phyloP scores from a whole-genome alignment of 2,329 filamentous ascomycete genomes.

The Ceratocystis eucalypticola region DNA sequence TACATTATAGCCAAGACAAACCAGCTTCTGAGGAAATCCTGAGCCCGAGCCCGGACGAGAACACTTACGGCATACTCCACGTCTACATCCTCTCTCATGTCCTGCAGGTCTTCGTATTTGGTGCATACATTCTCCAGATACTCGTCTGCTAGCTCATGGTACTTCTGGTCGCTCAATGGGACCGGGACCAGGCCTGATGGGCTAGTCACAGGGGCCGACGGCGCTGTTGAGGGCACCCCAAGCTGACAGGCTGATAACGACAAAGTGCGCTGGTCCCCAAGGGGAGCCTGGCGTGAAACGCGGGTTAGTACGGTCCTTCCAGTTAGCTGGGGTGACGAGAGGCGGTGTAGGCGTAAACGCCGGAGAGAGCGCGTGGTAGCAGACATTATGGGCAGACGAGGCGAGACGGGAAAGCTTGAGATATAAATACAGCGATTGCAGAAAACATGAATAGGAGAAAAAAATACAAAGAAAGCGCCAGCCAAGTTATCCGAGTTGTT shows the following conservation, averaged over 20 bases:
- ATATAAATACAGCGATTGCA: not conserved
- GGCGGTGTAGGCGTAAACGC: not conserved
- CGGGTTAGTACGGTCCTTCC: not conserved
- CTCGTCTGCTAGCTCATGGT: conserved; percentile 62
- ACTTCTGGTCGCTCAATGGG: conserved; percentile 42
- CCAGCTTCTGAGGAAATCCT: not conserved
- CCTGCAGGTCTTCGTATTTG: conserved; percentile 60
- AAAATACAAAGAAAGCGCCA: not conserved
- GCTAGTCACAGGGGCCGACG: conserved; percentile 9
- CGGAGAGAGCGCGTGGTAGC: not conserved
- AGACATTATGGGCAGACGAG: not conserved
- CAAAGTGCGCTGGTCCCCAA: not conserved
- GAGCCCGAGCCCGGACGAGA: no score
- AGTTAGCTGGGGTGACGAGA: not conserved
- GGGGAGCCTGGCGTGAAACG: not conserved
- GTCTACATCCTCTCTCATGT: conserved; percentile 62
- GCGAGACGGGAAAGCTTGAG: not conserved
- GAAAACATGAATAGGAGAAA: not conserved
- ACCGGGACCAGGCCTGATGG: conserved; percentile 1
- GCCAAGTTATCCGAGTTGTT: not conserved
- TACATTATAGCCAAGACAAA: not conserved
- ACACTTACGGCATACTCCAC: conserved; percentile 71
- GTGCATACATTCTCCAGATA: conserved; percentile 50
- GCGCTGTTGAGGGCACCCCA: not conserved
- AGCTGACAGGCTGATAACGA: not conserved